Base-by-base conservation (phyloP, 2,329 filamentous ascomycete species). In the Scorias spongiosa region DNA sequence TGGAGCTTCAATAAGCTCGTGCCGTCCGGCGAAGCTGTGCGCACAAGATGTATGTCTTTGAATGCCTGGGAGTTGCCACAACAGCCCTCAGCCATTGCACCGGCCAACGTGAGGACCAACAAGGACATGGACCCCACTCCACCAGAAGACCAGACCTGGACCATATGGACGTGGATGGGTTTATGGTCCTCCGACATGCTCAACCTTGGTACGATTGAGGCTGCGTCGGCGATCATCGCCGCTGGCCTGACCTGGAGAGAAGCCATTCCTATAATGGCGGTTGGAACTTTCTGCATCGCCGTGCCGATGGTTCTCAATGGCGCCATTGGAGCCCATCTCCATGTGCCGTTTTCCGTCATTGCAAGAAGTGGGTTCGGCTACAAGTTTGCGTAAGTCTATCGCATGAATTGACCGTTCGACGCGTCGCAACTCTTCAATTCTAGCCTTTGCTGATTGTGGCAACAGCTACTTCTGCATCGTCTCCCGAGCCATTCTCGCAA, bases 281-380 rank as follows among this genome's bases (percentile, higher is more conserved):
- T 71, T 8, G 66, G 61, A 6, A 71, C 70, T 56, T 65, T 71
- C 54, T 68, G 72, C 46, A 67, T 74, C 42, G 70, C 69, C 32
- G 64, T 74, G 37, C 73, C 80, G 17, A 79, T 78, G 39, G 72
- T 74, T 12, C 64, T 71, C 10, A 78, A 75, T 50, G 75, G 46
- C n/a, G 68, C 71, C 11, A 66, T 76, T 40, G 66, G 63, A 18
- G 60, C 62, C 9, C 60, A 61, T 50, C 66, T 74, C 48, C 68
- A 74, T 51, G 63, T 66, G 2, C 69, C 70, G 18, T 41, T 49
- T 29, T 40, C 46, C n/a, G 49, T 51, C n/a, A 42, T 45, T 36
- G 41, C 45, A 14, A 48, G 49, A n/a, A 42, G 40, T 20, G 42
- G 42, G 15, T 54, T 53, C 29, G 52, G 52, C 1, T 53, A 49